Evolutionary conservation across 2,329 filamentous ascomycete species (phyloP).

Genomic region (Ophiostoma triangulosporum): DNA sequence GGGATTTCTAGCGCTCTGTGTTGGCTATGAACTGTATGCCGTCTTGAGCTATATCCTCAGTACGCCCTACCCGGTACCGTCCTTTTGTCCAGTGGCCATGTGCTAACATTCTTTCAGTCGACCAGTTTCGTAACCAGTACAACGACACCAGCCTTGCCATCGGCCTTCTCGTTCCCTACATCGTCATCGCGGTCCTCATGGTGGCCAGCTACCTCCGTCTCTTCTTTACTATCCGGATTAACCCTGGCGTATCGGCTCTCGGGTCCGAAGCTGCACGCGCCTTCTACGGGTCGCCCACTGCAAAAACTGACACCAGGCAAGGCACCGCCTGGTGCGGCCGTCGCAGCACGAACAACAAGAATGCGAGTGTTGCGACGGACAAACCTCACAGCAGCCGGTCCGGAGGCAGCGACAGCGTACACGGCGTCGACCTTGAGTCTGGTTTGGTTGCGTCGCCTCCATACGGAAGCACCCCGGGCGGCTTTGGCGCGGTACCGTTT

Average conservation of each 20-base stretch:
- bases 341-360: constrained; percentile 1
- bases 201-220: constrained; percentile 57
- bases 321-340: background rate
- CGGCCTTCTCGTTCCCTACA: constrained; percentile 53
- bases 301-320: constrained; percentile 11
- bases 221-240: constrained; percentile 49
- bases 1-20: constrained; percentile 47
- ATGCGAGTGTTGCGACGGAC: background rate
- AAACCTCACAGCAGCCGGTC: constrained; percentile 4
- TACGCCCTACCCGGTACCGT: constrained; percentile 29
- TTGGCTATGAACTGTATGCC: constrained; percentile 60
- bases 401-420: background rate
- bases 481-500: constrained; percentile 2
- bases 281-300: constrained; percentile 4
- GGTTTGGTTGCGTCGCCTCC: constrained; percentile 7
- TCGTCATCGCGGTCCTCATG: constrained; percentile 55
- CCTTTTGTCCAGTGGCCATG: background rate
- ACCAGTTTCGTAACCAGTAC: constrained; percentile 48
- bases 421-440: constrained; percentile 14
- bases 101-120: constrained; percentile 34
- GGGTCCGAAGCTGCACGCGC: constrained; percentile 24
- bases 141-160: constrained; percentile 44
- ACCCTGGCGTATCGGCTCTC: constrained; percentile 65
- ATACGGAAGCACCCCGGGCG: background rate
- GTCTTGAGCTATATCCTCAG: constrained; percentile 54